phyloP scores from a whole-genome alignment of 139 green algal genomes.

The Tetraselmis chui region DNA sequence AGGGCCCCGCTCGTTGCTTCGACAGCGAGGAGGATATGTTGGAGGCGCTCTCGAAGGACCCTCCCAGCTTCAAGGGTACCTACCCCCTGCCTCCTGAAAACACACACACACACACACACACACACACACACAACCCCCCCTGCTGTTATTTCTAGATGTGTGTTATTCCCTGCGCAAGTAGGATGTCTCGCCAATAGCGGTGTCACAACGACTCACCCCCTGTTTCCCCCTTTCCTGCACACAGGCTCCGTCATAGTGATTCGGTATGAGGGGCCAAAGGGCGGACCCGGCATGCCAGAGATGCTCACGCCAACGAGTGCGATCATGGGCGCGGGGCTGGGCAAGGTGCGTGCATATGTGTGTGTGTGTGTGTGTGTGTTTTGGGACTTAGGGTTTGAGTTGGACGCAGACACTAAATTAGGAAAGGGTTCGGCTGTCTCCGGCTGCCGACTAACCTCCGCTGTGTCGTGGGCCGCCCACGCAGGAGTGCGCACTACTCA shows the following conservation, averaged over 20 bases:
- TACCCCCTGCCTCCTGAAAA: not conserved
- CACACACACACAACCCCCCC: too few species aligned
- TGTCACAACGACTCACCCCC: too few species aligned
- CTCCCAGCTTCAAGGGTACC: conserved; percentile 54
- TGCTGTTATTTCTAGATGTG: too few species aligned
- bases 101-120: too few species aligned
- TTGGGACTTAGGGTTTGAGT: too few species aligned
- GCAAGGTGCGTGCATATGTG: conserved; percentile 46
- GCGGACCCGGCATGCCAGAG: conserved; percentile 96
- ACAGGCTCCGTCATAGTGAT: conserved; percentile 86
- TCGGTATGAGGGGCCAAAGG: conserved; percentile 92
- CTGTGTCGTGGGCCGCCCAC: too few species aligned
- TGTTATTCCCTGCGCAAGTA: too few species aligned
- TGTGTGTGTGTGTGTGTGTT: too few species aligned
- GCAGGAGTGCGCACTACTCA: conserved; percentile 87
- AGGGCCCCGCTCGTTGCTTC: conserved; percentile 73
- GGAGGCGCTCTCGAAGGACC: conserved; percentile 67
- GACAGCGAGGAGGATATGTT: conserved; percentile 96
- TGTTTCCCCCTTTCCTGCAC: conserved; percentile 10
- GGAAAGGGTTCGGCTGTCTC: too few species aligned
- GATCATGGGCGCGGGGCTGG: conserved; percentile 96
- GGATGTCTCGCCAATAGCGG: too few species aligned
- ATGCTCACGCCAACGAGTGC: conserved; percentile 95
- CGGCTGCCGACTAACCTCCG: too few species aligned
- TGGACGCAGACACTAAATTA: too few species aligned